Conservation (phyloP, 1,284 basidiomycete genomes). For the Sphaerobolus stellatus region DNA sequence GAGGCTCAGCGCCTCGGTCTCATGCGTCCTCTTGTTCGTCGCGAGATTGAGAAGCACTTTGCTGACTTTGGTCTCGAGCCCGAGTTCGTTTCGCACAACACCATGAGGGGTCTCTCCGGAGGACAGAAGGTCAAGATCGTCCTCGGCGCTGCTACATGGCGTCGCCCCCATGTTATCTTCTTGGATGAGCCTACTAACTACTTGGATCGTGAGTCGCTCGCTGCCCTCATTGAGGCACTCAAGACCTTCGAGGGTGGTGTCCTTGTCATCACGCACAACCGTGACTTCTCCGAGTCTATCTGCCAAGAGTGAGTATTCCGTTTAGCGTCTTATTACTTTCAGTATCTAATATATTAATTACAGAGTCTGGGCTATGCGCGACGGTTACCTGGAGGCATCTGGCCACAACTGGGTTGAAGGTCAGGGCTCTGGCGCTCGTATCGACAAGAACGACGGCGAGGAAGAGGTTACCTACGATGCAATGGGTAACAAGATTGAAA, state of each 20-base stretch:
- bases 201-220: constrained; percentile 96
- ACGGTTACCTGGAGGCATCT: constrained; percentile 89
- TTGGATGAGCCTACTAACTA: constrained; percentile 98
- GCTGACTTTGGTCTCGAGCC: constrained; percentile 95
- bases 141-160: constrained; percentile 97
- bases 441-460: constrained; percentile 86
- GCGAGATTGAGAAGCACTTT: constrained; percentile 98
- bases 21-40: constrained; percentile 93
- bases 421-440: constrained; percentile 87
- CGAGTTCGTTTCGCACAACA: constrained; percentile 96
- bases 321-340: constrained; percentile 24
- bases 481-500: constrained; percentile 93
- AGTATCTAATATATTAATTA: constrained; percentile 15
- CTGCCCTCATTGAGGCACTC: constrained; percentile 93
- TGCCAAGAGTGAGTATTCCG: constrained; percentile 63
- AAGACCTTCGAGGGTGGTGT: constrained; percentile 98
- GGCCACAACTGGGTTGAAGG: constrained; percentile 99
- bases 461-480: constrained; percentile 91
- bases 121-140: constrained; percentile 99
- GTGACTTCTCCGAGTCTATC: constrained; percentile 95
- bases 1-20: constrained; percentile 97
- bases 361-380: constrained; percentile 90
- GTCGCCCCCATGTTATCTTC: constrained; percentile 95
- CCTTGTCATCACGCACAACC: constrained; percentile 94
- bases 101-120: constrained; percentile 96